Evolutionary conservation across 2,329 filamentous ascomycete species (phyloP), one percentile per base, ranked within the genome.

Genomic region (Bertia moriformis): DNA sequence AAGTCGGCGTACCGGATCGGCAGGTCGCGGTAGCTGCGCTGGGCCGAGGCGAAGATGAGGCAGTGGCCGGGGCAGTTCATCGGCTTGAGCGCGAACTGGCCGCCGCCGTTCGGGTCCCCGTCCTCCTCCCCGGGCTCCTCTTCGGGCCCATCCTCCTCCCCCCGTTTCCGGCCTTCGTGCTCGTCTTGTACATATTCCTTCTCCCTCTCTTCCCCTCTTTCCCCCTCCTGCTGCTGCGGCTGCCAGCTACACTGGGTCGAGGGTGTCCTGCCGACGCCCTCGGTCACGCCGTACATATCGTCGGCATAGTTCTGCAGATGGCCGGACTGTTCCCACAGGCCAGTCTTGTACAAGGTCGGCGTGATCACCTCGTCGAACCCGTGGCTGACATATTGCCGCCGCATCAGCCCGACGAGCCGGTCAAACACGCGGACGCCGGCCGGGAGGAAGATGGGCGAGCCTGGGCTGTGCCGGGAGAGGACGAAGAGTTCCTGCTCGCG

Each of bases 1-100:
- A 93, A 93, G 56, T 93, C 87, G 41, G 86, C 84, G 57, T 85
- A 86, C 49, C 86, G 77, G 44, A 93, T 71, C 1, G 87, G 86
- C 14, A 93, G 63, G 46, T 93, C 83, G 45, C 80, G 73, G 58
- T 89, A 89, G 48, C 79, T 86, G 43, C 78, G 75, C 41, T 70
- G 69, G 46, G 79, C 72, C 37, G 79, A 79, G 43, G 73, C 78
- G 54, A 93, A 93, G 44, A 93, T 72, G 45, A 93, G 65, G 54
- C 85, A 93, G 57, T 93, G 86, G 3, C 85, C 86, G 0, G 86
- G 86, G 53, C 86, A 93, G 54, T 93, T 93, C 86, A 93, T 93
- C 13, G 86, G 86, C 58, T 93, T 93, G 48, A 93, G 62, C 14
- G 83, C 84, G 57, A 84, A 93, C 44, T 83, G 80, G 45, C 79